Conservation (phyloP, 495 filamentous ascomycete species). For the Xylaria palmicola region DNA sequence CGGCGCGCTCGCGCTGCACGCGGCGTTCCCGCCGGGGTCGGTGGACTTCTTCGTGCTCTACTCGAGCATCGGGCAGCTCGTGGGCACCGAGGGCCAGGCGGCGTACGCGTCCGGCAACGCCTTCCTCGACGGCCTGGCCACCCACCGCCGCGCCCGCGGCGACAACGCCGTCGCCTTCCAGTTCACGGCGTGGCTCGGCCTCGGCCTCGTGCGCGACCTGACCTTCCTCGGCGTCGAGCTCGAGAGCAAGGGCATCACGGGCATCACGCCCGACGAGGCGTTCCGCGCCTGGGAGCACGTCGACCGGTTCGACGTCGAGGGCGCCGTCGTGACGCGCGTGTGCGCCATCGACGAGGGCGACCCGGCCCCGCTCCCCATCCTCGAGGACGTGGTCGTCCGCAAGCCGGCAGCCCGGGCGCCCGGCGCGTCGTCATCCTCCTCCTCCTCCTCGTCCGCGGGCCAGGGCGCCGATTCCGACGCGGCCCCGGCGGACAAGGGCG, state of each 20-base stretch:
- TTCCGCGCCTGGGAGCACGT: constrained; percentile 42
- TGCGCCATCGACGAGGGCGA: constrained; percentile 12
- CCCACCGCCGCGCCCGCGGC: not conserved
- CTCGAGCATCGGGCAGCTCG: constrained; percentile 29
- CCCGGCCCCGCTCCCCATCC: constrained; percentile 23
- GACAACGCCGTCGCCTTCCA: constrained; percentile 39
- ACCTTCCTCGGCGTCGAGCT: constrained; percentile 43
- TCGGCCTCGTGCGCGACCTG: constrained; percentile 37
- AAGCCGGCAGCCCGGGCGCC: not conserved
- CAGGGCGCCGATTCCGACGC: not conserved
- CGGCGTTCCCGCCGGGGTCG: constrained; percentile 25
- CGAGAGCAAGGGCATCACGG: constrained; percentile 40
- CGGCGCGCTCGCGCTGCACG: constrained; percentile 38
- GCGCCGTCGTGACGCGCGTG: constrained; percentile 37
- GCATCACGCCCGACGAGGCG: constrained; percentile 39
- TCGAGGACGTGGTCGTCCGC: constrained; percentile 34
- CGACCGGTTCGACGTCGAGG: constrained; percentile 32
- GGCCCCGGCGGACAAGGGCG: constrained; percentile 11
- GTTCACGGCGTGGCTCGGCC: constrained; percentile 44
- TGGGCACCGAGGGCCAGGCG: constrained; percentile 53
- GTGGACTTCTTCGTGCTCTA: constrained; percentile 62
- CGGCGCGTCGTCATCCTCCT: not conserved
- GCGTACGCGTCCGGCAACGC: constrained; percentile 57
- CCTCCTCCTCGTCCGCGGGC: not conserved
- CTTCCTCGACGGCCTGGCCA: constrained; percentile 48